Base-by-base conservation (phyloP, 2,329 filamentous ascomycete species). In the Albifimbria verrucaria region DNA sequence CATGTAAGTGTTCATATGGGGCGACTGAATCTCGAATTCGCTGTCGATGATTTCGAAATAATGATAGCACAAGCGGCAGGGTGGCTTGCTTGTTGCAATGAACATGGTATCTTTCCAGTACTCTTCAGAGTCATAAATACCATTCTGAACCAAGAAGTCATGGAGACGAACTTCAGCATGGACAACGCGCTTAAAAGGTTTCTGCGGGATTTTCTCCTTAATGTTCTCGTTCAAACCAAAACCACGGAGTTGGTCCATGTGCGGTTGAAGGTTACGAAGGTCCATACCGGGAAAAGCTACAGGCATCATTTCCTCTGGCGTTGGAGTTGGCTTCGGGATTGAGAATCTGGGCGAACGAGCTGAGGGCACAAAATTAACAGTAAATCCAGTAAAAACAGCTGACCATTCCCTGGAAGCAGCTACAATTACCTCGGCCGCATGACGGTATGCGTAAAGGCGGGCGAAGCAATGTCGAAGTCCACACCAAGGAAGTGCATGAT, bases 1-100 rank as follows among this genome's bases (percentile, higher is more conserved):
- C 25, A 48, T 22, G 50, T 71, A 71, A 2, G 70, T 46, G 18
- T 70, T 71, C 5, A 57, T 32, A 51, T 70, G 68, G 2, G 62
- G 49, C 7, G 55, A 48, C 3, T 67, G 59, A 3, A 67, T 58
- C 6, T 55, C 32, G 15, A 56, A 52, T n/a, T 63, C 60, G 0
- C 51, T 51, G 1, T 15, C n/a, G 4, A 32, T 41, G 20, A 28
- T 32, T 15, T 21, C 6, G 18, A 71, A 65, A 24, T 68, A 70
- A 28, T 62, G 58, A 2, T 57, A 20, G 25, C 69, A 72, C 3
- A 70, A 62, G 1, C 60, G 56, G 11, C 32, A 39, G 4, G 32
- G 32, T 12, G 32, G 32, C 32, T 39, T 39, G 48, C 65, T 69
- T 42, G 57, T 57, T n/a, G 67, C 68, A 9, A 72, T 66, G 47